Percentiles rank a stretch among this genome's conserved stretches.
Evolutionary conservation across 805 yeast genomes (phyloP).

Genomic region (Saccharomycopsis oosterbeekiorum): DNA sequence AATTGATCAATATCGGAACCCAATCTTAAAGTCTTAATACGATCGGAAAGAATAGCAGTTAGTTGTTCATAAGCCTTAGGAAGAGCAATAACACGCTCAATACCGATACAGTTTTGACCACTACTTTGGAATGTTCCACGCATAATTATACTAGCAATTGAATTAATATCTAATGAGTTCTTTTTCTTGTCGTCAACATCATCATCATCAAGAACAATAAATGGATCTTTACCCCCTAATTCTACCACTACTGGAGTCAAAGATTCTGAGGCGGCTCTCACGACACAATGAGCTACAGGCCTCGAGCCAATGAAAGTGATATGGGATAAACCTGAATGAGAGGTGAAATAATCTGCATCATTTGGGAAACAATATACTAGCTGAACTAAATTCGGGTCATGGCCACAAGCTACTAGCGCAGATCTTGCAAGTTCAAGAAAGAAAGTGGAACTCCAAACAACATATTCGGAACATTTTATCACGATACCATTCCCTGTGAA

Average conservation of each 20-base stretch:
- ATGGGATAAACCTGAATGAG: conserved; percentile 75
- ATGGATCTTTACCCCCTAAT: conserved; percentile 93
- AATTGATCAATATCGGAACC: conserved; percentile 91
- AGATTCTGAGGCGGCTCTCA: conserved; percentile 71
- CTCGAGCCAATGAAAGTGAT: conserved; percentile 95
- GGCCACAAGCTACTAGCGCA: conserved; percentile 64
- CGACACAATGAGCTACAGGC: conserved; percentile 85
- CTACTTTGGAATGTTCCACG: conserved; percentile 96
- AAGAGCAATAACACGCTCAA: conserved; percentile 84
- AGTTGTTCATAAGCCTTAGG: conserved; percentile 57
- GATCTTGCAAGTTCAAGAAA: conserved; percentile 62
- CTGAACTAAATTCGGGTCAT: conserved; percentile 77
- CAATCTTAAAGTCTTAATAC: conserved; percentile 55
- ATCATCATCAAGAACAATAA: conserved; percentile 73
- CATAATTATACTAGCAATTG: conserved; percentile 70
- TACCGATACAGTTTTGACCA: conserved; percentile 97
- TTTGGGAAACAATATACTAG: conserved; percentile 83
- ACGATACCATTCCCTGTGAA: conserved; percentile 89
- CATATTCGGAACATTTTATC: conserved; percentile 92
- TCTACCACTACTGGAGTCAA: conserved; percentile 93
- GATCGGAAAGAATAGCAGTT: conserved; percentile 42
- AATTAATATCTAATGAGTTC: conserved; percentile 28
- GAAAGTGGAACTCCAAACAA: conserved; percentile 85
- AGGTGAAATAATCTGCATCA: conserved; percentile 76
- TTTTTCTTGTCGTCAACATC: conserved; percentile 25